Base-by-base conservation (phyloP, 225 moss, liverwort and hornwort genomes). In the Antitrichia curtipendula region DNA sequence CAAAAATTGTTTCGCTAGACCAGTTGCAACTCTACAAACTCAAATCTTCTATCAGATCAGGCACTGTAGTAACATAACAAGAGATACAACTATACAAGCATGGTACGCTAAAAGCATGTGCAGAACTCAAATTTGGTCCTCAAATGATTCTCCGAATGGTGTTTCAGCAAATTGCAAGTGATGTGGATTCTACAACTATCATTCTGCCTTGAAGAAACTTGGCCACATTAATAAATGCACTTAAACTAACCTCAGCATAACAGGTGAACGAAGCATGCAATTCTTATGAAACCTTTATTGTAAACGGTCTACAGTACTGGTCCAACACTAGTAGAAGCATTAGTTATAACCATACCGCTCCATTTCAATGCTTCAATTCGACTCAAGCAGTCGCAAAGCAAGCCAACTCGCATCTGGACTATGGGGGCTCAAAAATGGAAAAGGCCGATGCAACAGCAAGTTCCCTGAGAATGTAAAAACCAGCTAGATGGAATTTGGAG, bases 401-500 rank as follows among this genome's bases (percentile, higher is more conserved):
- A 85, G 40, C 29, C 57, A 76, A 86, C 80, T 70, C 68, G 36
- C 34, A 74, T 83, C 83, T 78, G 72, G 68, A 74, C 38, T 63
- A 11, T 13, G 81, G 27, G 17, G 15, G 12, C 52, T 74, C 59
- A 50, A 36, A 43, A 86, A 28, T 78, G 64, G 53, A 80, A 15
- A 59, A 74, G 58, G 36, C 72, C 69, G 20, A 53, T 34, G 34
- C 65, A 63, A 65, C 49, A 70, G 76, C 41, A 71, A 43, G 64
- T 43, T 85, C 31, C 50, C 25, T 29, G 71, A 82, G 64, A 78
- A 61, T 72, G 41, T 49, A 53, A 36, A 28, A 52, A 70, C 41
- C 81, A 87, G 63, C 41, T 92, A 92, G 57, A 80, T 66, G 40
- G 92, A 90, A 72, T 86, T 91, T 45, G 89, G 89, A 70, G 56